Evolutionary conservation across 352 stramenopile species (phyloP).

Genomic region (Stramenopiles sp.): DNA sequence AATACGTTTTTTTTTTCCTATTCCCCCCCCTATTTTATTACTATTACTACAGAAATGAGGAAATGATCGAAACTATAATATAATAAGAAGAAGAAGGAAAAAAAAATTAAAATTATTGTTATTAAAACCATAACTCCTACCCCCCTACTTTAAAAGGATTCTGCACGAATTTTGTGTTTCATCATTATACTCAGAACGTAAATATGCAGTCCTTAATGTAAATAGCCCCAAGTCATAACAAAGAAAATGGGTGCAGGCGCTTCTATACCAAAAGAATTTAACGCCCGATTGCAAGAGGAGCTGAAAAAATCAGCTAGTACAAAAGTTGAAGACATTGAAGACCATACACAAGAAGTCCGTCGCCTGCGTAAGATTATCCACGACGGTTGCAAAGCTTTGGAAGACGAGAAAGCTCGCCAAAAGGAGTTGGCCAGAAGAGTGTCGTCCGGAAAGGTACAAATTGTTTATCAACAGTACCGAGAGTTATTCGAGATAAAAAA

Average conservation of each 20-base stretch:
- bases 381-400: background rate
- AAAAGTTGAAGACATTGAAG: background rate
- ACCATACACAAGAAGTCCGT: background rate
- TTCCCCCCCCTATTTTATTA: too few species aligned
- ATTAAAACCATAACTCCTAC: too few species aligned
- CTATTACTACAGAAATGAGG: too few species aligned
- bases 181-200: too few species aligned
- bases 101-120: too few species aligned
- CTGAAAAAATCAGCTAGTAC: background rate
- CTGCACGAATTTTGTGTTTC: too few species aligned
- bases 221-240: background rate
- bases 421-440: background rate
- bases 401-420: background rate
- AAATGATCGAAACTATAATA: too few species aligned
- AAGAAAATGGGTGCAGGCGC: background rate
- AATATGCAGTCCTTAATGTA: background rate
- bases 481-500: conserved; percentile 50
- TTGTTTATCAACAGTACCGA: conserved; percentile 64
- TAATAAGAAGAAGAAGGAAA: too few species aligned
- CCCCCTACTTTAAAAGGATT: too few species aligned
- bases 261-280: background rate
- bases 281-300: background rate
- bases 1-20: too few species aligned
- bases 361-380: background rate
- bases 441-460: conserved; percentile 42